Evolutionary conservation across 495 filamentous ascomycete species (phyloP), one percentile per base, ranked within the genome.

Genomic region (Xylaria nigripes): DNA sequence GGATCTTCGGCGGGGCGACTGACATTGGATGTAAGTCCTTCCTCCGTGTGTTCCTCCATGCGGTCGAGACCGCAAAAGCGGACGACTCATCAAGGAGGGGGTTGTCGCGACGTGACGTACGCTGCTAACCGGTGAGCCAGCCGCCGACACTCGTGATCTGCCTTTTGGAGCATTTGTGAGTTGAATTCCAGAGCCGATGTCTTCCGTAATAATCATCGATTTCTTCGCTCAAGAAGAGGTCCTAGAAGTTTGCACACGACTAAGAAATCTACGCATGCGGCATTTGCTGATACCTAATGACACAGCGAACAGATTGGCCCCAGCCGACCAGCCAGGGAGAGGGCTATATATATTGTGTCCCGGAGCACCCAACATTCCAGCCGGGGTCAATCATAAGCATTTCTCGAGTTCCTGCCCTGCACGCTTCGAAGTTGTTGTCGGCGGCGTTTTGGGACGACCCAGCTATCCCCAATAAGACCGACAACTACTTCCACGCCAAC

Each of bases 1-100:
- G 50, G n/a, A 45, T 52, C 25, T 52, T 45, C 8, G 50, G 50
- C 8, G 50, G 50, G 16, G 15, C n/a, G 27, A 8, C 42, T 6
- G 2, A 9, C 6, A 1, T 21, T 13, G 40, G 40, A 4, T 15
- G 50, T 52, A 45, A 34, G 50, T 50, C 47, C n/a, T 34, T 34
- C 29, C 27, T 29, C 4, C 46, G 18, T n/a, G 5, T 13, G 8
- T 34, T 29, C 34, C 18, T n/a, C n/a, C 19, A 15, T 48, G 5
- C 34, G 9, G 6, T 21, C 25, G 18, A 34, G 6, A 29, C 32
- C 32, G 9, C 40, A 40, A n/a, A 21, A 16, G 21, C 6, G 13
- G 24, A 16, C 15, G 34, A 6, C 24, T 18, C 6, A 23, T 15
- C 21, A 13, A n/a, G 18, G 3, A 0, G 32, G n/a, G 3, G 22